A percentile compares a stretch with the other conserved stretches of the same genome.
These are phyloP conservation scores for Talaromyces proteolyticus DNA, from an alignment of 495 filamentous ascomycete species.

Conservation along the genomic window DNA sequence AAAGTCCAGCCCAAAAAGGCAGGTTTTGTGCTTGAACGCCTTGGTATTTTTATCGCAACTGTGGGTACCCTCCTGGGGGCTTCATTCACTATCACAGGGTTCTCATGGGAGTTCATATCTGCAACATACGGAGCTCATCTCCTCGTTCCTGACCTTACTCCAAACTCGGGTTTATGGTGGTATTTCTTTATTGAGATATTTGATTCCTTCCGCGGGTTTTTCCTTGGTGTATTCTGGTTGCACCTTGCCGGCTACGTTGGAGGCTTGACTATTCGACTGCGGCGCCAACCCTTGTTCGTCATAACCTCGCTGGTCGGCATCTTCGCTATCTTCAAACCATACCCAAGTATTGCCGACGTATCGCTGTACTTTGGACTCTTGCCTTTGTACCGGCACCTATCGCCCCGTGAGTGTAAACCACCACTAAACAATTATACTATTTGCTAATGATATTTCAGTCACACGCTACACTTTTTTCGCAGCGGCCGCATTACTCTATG, in stretches of 20 bases:
- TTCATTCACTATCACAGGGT: slow-evolving; percentile 70
- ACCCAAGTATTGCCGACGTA: slow-evolving; percentile 85
- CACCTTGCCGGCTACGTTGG: slow-evolving; percentile 85
- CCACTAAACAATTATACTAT: neutral
- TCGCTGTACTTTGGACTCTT: slow-evolving; percentile 78
- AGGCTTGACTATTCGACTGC: slow-evolving; percentile 72
- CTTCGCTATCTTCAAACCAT: slow-evolving; percentile 91
- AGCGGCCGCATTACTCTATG: slow-evolving; percentile 74
- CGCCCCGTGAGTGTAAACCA: slow-evolving; percentile 59
- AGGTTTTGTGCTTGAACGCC: slow-evolving; percentile 47
- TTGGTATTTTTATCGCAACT: slow-evolving; percentile 34
- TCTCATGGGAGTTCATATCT: slow-evolving; percentile 75
- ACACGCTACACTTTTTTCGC: slow-evolving; percentile 93
- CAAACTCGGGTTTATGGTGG: slow-evolving; percentile 97
- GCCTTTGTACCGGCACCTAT: slow-evolving; percentile 88
- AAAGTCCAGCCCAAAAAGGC: slow-evolving; percentile 16
- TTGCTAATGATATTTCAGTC: slow-evolving; percentile 37
- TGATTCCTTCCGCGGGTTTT: slow-evolving; percentile 94
- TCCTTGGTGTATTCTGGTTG: slow-evolving; percentile 96
- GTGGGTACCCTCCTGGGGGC: slow-evolving; percentile 57
- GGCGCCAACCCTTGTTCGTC: slow-evolving; percentile 79
- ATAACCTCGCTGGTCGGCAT: slow-evolving; percentile 77
- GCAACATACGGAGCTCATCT: slow-evolving; percentile 92
- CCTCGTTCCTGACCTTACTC: slow-evolving; percentile 85
- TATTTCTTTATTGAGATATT: slow-evolving; percentile 99